Percentiles rank a stretch among this genome's conserved stretches.
Evolutionary conservation across 805 yeast genomes (phyloP).

Genomic region (Candida schatavii): DNA sequence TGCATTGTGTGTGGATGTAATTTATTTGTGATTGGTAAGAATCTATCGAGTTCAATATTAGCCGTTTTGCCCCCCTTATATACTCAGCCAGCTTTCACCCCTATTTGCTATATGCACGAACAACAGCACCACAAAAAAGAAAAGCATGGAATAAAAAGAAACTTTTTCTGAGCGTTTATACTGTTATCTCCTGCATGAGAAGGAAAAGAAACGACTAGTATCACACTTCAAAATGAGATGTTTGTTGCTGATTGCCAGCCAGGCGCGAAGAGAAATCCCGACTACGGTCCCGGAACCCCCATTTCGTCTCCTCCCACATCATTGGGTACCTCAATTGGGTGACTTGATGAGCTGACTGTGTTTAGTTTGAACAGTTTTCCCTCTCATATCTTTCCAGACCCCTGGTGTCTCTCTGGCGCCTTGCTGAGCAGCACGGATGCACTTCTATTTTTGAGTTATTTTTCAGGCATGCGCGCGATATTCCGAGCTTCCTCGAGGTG

Average conservation of each 20-base stretch:
- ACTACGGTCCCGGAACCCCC: too few species aligned
- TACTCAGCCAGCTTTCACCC: conserved; percentile 4
- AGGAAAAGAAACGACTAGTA: conserved; percentile 8
- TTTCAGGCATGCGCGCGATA: neutral
- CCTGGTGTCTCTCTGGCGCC: too few species aligned
- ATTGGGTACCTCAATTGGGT: too few species aligned
- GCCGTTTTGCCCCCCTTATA: conserved; percentile 21
- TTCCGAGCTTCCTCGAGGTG: neutral
- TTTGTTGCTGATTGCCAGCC: too few species aligned
- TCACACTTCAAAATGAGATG: too few species aligned
- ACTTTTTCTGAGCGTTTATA: conserved; percentile 1
- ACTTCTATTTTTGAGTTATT: neutral
- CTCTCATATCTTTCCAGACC: too few species aligned
- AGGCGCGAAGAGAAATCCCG: too few species aligned
- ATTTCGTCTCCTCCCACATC: too few species aligned
- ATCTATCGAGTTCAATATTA: conserved; percentile 5
- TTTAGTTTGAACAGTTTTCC: too few species aligned
- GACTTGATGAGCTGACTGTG: too few species aligned
- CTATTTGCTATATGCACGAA: conserved; percentile 4
- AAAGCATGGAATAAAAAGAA: conserved; percentile 3
- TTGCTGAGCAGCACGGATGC: too few species aligned
- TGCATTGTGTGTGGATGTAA: conserved; percentile 16
- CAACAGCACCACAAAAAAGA: neutral
- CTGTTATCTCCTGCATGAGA: conserved; percentile 1
- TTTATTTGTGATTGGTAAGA: conserved; percentile 4